A percentile compares a stretch with the other conserved stretches of the same genome.
phyloP scores from a whole-genome alignment of 331 rosid genomes.

The Malus hybrid region DNA sequence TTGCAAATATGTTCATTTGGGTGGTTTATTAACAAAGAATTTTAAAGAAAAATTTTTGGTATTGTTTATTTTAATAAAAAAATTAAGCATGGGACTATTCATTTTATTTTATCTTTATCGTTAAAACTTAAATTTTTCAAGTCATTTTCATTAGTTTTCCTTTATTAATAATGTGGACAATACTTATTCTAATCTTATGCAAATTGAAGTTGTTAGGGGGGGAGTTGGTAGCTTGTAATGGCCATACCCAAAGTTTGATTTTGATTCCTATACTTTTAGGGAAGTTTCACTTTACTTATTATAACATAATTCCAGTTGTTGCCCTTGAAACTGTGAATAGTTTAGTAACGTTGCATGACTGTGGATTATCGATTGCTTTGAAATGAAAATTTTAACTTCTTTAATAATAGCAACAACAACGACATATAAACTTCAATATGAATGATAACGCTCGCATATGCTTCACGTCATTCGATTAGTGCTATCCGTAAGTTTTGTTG shows the following conservation, averaged over 20 bases:
- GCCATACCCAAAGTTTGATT: background rate
- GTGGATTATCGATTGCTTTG: background rate
- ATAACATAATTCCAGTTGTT: background rate
- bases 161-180: no score
- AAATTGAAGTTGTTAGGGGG: background rate
- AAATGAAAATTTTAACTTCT: background rate
- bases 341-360: background rate
- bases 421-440: background rate
- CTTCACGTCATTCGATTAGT: background rate
- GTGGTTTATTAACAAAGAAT: no score
- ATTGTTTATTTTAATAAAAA: no score
- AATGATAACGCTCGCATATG: fast-evolving
- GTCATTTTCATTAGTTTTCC: no score
- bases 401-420: background rate
- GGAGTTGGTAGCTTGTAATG: constrained; percentile 4
- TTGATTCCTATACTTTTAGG: no score
- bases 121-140: no score
- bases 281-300: background rate
- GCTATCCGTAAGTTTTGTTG: no score
- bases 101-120: no score
- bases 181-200: background rate
- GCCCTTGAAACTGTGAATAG: background rate
- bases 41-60: no score
- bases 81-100: no score
- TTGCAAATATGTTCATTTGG: background rate